Conservation (phyloP, 2,329 filamentous ascomycete species). For the Thelonectria rubi region DNA sequence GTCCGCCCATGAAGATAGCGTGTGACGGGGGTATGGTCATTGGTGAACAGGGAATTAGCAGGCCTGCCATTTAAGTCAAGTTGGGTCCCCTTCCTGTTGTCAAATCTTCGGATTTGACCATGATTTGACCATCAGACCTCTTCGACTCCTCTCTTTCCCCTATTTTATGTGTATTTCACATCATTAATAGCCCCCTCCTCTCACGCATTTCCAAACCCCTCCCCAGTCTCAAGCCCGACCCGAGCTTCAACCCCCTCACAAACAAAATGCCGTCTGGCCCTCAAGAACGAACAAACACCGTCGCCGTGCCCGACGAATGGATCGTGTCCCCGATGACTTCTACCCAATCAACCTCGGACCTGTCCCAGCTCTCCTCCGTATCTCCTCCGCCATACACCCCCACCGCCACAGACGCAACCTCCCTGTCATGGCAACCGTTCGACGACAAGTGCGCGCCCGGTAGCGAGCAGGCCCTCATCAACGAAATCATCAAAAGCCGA, state of each 20-base stretch:
- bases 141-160: too few relatives aligned
- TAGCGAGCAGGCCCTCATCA: background rate
- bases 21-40: too few relatives aligned
- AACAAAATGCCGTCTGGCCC: conserved; percentile 16
- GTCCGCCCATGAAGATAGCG: too few relatives aligned
- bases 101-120: background rate
- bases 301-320: background rate
- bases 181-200: too few relatives aligned
- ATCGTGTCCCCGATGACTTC: conserved; percentile 10
- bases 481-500: background rate
- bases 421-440: background rate
- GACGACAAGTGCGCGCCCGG: conserved; percentile 2
- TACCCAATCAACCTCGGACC: background rate
- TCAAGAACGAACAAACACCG: background rate
- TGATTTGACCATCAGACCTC: too few relatives aligned
- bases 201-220: too few relatives aligned
- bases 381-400: conserved; percentile 20
- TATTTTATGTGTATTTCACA: too few relatives aligned
- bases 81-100: background rate
- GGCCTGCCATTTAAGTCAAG: background rate
- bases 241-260: background rate
- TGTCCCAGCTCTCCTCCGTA: background rate
- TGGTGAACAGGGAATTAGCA: background rate
- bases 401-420: background rate
- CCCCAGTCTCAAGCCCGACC: too few relatives aligned